Conservation (phyloP, 148 eudicot species). For the Mesembryanthemum crystallinum region DNA sequence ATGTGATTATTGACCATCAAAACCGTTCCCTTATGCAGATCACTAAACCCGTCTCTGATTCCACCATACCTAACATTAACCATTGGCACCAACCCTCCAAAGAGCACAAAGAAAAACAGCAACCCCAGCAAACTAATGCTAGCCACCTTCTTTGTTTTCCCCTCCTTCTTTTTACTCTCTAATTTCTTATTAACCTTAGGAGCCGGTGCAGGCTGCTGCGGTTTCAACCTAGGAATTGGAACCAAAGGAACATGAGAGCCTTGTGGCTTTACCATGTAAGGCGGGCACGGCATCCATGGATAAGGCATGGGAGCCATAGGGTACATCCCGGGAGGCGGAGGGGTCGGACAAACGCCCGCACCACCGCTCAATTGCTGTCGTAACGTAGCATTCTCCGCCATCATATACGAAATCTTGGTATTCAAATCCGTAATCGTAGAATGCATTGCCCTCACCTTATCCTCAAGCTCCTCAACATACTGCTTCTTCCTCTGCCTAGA, state of each 20-base stretch:
- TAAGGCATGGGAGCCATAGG: conserved; percentile 72
- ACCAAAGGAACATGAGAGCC: conserved; percentile 85
- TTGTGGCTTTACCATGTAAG: conserved; percentile 67
- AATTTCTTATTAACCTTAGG: conserved; percentile 47
- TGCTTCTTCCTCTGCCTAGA: conserved; percentile 96
- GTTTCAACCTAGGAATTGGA: conserved; percentile 83
- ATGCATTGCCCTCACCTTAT: conserved; percentile 78
- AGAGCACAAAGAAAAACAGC: conserved; percentile 68
- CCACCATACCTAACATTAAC: conserved; percentile 63
- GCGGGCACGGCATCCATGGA: conserved; percentile 79
- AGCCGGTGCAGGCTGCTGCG: conserved; percentile 45
- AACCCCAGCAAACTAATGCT: conserved; percentile 83
- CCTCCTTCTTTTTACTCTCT: conserved; percentile 57
- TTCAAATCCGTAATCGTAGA: conserved; percentile 81
- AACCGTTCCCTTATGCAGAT: conserved; percentile 51
- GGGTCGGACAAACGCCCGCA: conserved; percentile 30
- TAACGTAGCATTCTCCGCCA: conserved; percentile 72
- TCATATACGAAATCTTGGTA: conserved; percentile 52
- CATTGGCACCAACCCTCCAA: conserved; percentile 79
- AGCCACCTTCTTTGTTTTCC: conserved; percentile 87
- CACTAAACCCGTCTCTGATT: conserved; percentile 31
- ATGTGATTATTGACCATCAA: conserved; percentile 44
- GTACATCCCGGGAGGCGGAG: conserved; percentile 49
- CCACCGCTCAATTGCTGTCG: conserved; percentile 59
- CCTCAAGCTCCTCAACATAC: conserved; percentile 89